phyloP scores from a whole-genome alignment of 495 filamentous ascomycete genomes.

The Podospora sp. region DNA sequence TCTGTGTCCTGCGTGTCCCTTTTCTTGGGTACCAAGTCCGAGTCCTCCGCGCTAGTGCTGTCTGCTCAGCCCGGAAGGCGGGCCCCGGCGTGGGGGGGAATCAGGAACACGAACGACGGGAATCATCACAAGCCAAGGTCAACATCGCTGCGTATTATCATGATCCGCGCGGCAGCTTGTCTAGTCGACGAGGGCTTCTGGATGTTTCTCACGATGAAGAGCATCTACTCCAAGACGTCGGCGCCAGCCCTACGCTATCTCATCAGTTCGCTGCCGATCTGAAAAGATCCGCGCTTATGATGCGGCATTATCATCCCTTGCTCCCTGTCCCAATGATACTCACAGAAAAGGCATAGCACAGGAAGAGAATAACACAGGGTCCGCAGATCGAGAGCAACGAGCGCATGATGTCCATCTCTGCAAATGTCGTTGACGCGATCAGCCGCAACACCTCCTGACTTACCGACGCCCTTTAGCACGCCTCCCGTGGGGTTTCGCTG shows the following conservation, averaged over 20 bases:
- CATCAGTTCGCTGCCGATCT: background rate
- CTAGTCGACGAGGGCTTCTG: background rate
- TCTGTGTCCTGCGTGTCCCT: conserved; percentile 5
- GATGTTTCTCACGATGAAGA: background rate
- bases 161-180: background rate
- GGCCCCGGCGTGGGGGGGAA: conserved; percentile 1
- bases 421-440: conserved; percentile 22
- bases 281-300: background rate
- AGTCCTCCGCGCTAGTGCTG: background rate
- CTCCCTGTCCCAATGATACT: background rate
- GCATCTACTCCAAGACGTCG: background rate
- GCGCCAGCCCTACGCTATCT: background rate
- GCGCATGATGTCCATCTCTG: conserved; percentile 3
- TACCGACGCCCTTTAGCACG: background rate
- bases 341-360: no score
- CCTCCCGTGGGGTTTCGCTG: conserved; percentile 11
- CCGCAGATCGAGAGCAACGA: background rate
- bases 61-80: background rate
- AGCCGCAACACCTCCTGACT: background rate
- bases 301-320: conserved; percentile 3
- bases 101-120: conserved; percentile 1
- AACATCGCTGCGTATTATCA: background rate
- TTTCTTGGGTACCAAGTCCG: conserved; percentile 6
- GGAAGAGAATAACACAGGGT: no score
- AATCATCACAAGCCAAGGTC: background rate